Percentiles rank a stretch among this genome's conserved stretches.
These are phyloP conservation scores for Filosporella fistucella DNA, from an alignment of 495 filamentous ascomycete species.

Conservation along the genomic window DNA sequence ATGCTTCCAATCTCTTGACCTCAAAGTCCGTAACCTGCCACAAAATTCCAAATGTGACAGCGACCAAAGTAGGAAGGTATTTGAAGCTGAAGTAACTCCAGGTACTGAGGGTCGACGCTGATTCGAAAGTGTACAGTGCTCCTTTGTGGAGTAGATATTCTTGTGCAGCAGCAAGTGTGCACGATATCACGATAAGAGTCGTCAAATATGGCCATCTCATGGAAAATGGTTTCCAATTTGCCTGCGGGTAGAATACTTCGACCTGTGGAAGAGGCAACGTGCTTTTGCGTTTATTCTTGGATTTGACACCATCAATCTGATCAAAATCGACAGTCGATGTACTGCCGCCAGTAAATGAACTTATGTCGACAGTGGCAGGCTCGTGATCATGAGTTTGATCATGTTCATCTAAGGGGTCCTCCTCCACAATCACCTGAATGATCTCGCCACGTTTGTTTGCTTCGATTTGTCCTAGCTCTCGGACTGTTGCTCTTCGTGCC, in stretches of 20 bases:
- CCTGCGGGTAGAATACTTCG: constrained; percentile 51
- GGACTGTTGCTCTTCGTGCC: constrained; percentile 30
- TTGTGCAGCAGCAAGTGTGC: constrained; percentile 47
- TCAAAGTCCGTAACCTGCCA: constrained; percentile 75
- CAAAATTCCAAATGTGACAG: constrained; percentile 66
- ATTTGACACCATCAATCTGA: background rate
- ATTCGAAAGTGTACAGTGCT: constrained; percentile 44
- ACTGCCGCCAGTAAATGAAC: constrained; percentile 23
- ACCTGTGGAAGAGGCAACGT: constrained; percentile 9
- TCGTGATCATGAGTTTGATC: too few relatives aligned
- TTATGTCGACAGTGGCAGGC: constrained; percentile 34
- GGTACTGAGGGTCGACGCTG: constrained; percentile 44
- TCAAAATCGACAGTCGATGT: constrained; percentile 10
- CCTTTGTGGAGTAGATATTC: constrained; percentile 56
- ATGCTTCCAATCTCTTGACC: constrained; percentile 68
- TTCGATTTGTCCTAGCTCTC: constrained; percentile 41
- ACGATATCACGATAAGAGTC: constrained; percentile 51
- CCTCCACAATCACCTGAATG: constrained; percentile 45
- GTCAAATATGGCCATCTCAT: constrained; percentile 63
- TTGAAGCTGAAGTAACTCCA: constrained; percentile 63
- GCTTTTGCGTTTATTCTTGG: background rate
- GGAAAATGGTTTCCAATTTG: constrained; percentile 68
- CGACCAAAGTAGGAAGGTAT: constrained; percentile 64
- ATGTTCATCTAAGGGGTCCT: too few relatives aligned
- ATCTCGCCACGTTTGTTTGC: constrained; percentile 47